Percentiles rank a stretch among this genome's conserved stretches.
These are phyloP conservation scores for Rubroshorea leprosula DNA, from an alignment of 345 rosid genomes.

Conservation along the genomic window DNA sequence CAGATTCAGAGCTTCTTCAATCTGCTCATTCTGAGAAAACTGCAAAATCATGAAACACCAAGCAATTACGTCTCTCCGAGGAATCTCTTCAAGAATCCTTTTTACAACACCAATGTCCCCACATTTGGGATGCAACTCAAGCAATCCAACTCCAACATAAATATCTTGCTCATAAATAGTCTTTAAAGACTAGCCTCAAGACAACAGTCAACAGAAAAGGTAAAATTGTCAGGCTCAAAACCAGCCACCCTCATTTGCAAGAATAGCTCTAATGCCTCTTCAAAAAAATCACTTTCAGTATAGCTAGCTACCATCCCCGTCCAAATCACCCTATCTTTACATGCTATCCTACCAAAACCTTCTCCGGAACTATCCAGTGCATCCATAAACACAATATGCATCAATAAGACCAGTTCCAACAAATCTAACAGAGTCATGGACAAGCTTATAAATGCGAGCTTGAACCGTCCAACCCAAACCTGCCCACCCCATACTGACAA, in stretches of 20 bases:
- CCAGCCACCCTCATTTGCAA: conserved; percentile 57
- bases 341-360: conserved; percentile 54
- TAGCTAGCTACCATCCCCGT: conserved; percentile 70
- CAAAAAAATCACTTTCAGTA: conserved; percentile 56
- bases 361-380: conserved; percentile 42
- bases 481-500: conserved; percentile 44
- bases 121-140: conserved; percentile 54
- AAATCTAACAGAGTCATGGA: conserved; percentile 48
- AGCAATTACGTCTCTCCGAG: conserved; percentile 59
- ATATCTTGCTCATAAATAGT: conserved; percentile 46
- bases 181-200: conserved; percentile 70
- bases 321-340: conserved; percentile 81
- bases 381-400: conserved; percentile 55
- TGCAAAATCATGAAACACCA: conserved; percentile 94
- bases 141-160: conserved; percentile 60
- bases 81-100: conserved; percentile 62
- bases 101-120: conserved; percentile 42
- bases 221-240: conserved; percentile 56
- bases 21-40: conserved; percentile 50
- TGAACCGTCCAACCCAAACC: conserved; percentile 47
- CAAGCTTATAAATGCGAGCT: conserved; percentile 68
- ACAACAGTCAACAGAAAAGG: conserved; percentile 52
- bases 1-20: conserved; percentile 49
- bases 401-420: conserved; percentile 79
- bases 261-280: conserved; percentile 42